These are phyloP conservation scores for Cryphonectria japonica DNA, from an alignment of 2,329 filamentous ascomycete genomes.

Conservation along the genomic window DNA sequence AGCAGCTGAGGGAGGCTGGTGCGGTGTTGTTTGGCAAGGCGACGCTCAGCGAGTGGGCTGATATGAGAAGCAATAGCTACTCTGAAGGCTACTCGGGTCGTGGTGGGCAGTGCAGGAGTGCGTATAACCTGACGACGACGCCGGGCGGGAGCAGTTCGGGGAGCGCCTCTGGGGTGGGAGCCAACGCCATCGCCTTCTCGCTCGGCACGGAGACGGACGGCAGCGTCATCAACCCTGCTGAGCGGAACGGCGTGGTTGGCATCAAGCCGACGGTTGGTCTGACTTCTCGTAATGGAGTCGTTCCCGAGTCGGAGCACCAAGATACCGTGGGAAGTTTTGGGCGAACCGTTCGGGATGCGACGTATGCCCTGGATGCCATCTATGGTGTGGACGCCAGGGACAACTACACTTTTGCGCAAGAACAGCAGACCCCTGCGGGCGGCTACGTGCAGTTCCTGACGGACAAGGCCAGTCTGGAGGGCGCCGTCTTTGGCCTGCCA, in stretches of 20 bases:
- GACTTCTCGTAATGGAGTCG: slow-evolving; percentile 65
- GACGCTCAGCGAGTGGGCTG: slow-evolving; percentile 73
- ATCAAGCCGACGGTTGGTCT: slow-evolving; percentile 67
- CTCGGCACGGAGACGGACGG: slow-evolving; percentile 78
- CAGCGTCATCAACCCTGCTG: slow-evolving; percentile 64
- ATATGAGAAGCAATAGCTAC: slow-evolving; percentile 69
- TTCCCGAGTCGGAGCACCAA: slow-evolving; percentile 70
- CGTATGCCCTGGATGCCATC: slow-evolving; percentile 68
- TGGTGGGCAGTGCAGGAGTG: slow-evolving; percentile 65
- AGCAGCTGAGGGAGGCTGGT: slow-evolving; percentile 64
- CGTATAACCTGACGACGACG: slow-evolving; percentile 71
- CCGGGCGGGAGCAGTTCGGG: slow-evolving; percentile 73
- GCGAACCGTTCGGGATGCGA: slow-evolving; percentile 70
- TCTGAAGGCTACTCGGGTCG: slow-evolving; percentile 66
- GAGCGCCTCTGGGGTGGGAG: slow-evolving; percentile 64
- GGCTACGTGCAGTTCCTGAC: slow-evolving; percentile 64
- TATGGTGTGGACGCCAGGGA: slow-evolving; percentile 66
- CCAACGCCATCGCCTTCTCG: slow-evolving; percentile 59
- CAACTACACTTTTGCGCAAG: slow-evolving; percentile 66
- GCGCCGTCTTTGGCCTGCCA: slow-evolving; percentile 70
- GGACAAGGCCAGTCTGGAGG: slow-evolving; percentile 56
- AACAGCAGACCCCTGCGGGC: slow-evolving; percentile 54
- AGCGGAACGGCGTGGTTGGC: slow-evolving; percentile 61
- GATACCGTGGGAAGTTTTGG: slow-evolving; percentile 72
- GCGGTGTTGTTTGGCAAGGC: slow-evolving; percentile 74